phyloP scores from a whole-genome alignment of 306 rosid species.

The Prunus kanzakura region DNA sequence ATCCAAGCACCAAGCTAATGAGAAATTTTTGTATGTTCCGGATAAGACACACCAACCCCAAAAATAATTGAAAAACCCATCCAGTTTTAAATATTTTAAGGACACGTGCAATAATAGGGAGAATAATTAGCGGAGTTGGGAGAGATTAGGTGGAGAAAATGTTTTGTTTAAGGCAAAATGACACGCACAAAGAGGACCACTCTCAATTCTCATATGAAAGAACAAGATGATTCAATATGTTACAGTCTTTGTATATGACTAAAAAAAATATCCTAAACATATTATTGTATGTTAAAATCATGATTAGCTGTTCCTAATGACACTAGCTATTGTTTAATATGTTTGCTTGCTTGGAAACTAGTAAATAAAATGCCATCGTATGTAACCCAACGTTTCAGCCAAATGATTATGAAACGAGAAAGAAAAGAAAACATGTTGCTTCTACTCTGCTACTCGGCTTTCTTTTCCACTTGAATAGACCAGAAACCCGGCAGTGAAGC shows the following conservation, averaged over 20 bases:
- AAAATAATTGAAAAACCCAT: background rate
- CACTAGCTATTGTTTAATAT: background rate
- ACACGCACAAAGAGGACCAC: background rate
- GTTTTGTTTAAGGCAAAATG: background rate
- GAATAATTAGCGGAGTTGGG: background rate
- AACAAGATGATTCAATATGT: background rate
- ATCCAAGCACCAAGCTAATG: too few relatives aligned
- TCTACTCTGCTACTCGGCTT: background rate
- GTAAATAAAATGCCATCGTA: background rate
- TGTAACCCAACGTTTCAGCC: background rate
- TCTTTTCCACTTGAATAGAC: background rate
- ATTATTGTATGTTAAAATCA: background rate
- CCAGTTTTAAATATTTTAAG: background rate
- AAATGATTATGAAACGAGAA: background rate
- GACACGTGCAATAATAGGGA: background rate
- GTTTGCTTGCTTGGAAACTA: background rate
- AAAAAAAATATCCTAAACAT: too few relatives aligned
- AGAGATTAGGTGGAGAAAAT: background rate
- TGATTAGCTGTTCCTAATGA: background rate
- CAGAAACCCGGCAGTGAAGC: slow-evolving; percentile 2
- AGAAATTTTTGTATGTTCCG: too few relatives aligned
- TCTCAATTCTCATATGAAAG: background rate
- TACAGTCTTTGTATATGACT: background rate
- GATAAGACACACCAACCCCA: too few relatives aligned
- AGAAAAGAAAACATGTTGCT: background rate